A percentile compares a stretch with the other conserved stretches of the same genome.
phyloP scores from a whole-genome alignment of 495 filamentous ascomycete genomes.

The Neurospora sp. region DNA sequence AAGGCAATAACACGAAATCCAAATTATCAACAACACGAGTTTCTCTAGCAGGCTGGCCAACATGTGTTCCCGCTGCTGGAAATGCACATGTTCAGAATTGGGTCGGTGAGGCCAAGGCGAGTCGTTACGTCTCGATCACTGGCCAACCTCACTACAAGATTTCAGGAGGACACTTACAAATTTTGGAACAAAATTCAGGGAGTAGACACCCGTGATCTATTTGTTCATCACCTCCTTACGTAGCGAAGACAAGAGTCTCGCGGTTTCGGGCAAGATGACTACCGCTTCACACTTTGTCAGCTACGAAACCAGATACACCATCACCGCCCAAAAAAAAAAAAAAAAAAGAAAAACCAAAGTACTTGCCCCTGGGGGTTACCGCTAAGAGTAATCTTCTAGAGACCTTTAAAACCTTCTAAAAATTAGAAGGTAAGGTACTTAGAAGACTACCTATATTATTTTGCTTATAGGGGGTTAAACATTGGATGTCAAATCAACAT shows the following conservation, averaged over 20 bases:
- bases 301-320: not conserved
- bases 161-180: not conserved
- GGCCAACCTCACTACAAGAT: not conserved
- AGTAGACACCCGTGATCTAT: not conserved
- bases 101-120: not conserved
- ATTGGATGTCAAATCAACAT: too few relatives aligned
- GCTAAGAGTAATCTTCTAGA: too few relatives aligned
- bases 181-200: not conserved
- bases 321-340: not conserved
- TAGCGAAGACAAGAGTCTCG: not conserved
- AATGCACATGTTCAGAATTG: not conserved
- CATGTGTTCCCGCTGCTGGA: not conserved
- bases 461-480: too few relatives aligned
- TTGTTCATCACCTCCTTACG: not conserved
- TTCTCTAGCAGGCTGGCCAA: not conserved
- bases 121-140: not conserved
- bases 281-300: not conserved
- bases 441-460: too few relatives aligned
- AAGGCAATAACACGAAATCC: too few relatives aligned
- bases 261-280: not conserved
- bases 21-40: too few relatives aligned
- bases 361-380: too few relatives aligned
- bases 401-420: too few relatives aligned
- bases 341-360: too few relatives aligned
- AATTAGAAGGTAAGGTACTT: too few relatives aligned